Percentiles rank a stretch among this genome's conserved stretches.
Evolutionary conservation across 345 rosid species (phyloP).

Genomic region (Populus nigra): DNA sequence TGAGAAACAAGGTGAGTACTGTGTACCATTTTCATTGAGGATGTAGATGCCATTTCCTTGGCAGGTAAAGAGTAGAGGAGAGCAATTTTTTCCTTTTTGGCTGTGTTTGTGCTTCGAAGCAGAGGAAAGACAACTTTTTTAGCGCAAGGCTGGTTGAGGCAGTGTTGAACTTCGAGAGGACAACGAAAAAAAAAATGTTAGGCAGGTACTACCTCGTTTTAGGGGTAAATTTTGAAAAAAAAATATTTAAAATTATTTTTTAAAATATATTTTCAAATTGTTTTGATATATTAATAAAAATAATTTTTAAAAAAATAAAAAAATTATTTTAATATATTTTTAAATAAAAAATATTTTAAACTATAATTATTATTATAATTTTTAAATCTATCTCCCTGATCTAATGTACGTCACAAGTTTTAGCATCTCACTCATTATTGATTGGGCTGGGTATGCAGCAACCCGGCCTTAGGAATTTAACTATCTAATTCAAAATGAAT

Average conservation of each 20-base stretch:
- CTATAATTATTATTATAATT: too few relatives aligned
- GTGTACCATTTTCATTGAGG: constrained; percentile 50
- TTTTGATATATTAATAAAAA: too few relatives aligned
- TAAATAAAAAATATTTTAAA: too few relatives aligned
- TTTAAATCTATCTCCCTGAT: too few relatives aligned
- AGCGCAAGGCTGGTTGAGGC: not conserved
- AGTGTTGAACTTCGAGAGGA: not conserved
- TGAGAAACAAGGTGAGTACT: constrained; percentile 39
- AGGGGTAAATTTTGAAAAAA: too few relatives aligned
- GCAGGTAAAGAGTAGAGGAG: not conserved
- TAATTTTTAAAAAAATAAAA: too few relatives aligned
- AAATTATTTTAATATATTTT: too few relatives aligned
- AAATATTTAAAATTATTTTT: too few relatives aligned
- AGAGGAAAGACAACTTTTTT: not conserved
- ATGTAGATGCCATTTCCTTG: constrained; percentile 48
- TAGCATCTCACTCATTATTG: not conserved
- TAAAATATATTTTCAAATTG: too few relatives aligned
- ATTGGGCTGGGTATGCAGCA: not conserved
- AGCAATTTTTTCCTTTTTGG: not conserved
- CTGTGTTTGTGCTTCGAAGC: not conserved
- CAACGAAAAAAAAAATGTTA: not conserved
- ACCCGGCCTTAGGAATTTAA: not conserved
- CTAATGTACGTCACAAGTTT: not conserved
- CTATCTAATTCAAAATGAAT: too few relatives aligned
- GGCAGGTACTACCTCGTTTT: constrained; percentile 7